Base-by-base conservation (phyloP, 2,329 filamentous ascomycete species). In the Fusarium pseudocircinatum region DNA sequence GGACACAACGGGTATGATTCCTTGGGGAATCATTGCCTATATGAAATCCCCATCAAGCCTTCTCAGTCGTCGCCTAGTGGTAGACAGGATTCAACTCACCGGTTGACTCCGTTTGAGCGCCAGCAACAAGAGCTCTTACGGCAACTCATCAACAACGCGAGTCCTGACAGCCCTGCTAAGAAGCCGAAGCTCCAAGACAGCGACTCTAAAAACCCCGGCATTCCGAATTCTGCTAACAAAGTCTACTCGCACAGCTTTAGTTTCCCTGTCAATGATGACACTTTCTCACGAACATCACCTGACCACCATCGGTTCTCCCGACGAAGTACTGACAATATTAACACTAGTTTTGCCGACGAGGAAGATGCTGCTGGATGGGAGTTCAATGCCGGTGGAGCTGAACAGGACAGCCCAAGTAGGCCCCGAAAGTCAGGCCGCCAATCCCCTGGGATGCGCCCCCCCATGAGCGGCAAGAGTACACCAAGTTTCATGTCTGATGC, bases 281-380 rank as follows among this genome's bases (percentile, higher is more conserved):
- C 82, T 1, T 84, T 85, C 60, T 74, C 77, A 16, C 74, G 76
- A 37, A 79, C 83, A 11, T 79, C 81, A 15, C 77, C 82, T n/a
- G 78, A 81, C 26, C 80, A 78, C 40, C 79, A 82, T 46, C 79
- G 79, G 6, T 89, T 90, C 67, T 77, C 82, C 43, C 85, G 85
- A 67, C 86, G 81, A 63, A 91, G 87, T 74, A 82, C 87, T 26
- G 89, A 92, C 63, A 89, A 87, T 58, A 91, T 92, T 73, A 89
- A 90, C 79, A 91, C 89, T 24, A 87, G 83, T 43, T 92, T 92
- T 79, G 85, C 85, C 26, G 82, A 87, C 8, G 85, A 86, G 20
- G 85, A 89, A 26, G 79, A 82, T 47, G 73, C 82, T 10, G 80
- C 82, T 39, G 79, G 81, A 26, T 88, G 84, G 85, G 82, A 86